phyloP scores from a whole-genome alignment of 176 grass and related monocot species.

The Carex cristatella region DNA sequence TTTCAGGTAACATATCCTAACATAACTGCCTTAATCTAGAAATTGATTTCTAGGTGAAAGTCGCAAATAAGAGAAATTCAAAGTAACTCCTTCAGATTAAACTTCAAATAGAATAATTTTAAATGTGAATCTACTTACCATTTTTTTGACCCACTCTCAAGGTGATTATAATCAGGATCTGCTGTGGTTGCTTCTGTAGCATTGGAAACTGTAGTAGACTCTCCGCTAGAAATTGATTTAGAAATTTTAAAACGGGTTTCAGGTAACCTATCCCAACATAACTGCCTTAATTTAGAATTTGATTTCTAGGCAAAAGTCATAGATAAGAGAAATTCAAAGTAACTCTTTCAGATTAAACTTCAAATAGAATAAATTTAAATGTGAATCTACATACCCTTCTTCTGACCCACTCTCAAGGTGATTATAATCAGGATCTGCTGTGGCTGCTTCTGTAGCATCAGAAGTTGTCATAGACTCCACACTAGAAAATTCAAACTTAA shows the following conservation, averaged over 20 bases:
- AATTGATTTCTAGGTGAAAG: background rate
- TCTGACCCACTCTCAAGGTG: background rate
- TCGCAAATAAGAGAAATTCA: background rate
- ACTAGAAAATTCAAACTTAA: background rate
- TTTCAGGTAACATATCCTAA: background rate
- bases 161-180: conserved; percentile 16
- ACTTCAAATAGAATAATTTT: background rate
- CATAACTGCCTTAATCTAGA: background rate
- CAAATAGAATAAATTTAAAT: background rate
- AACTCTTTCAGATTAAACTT: background rate
- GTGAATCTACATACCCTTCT: background rate
- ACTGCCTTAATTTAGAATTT: background rate
- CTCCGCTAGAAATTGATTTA: no score
- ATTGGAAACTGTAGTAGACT: background rate
- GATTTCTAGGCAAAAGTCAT: background rate
- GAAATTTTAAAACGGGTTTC: conserved; percentile 1
- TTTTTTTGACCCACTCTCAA: background rate
- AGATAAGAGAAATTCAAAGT: conserved; percentile 2
- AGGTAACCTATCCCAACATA: background rate
- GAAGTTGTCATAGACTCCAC: background rate
- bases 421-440: conserved; percentile 1
- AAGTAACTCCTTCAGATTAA: background rate
- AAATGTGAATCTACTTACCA: background rate
- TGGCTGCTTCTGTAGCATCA: conserved; percentile 5
- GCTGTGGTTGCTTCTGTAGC: background rate